Evolutionary conservation across 169 alveolate genomes (phyloP).

Genomic region (Perkinsus olseni): DNA sequence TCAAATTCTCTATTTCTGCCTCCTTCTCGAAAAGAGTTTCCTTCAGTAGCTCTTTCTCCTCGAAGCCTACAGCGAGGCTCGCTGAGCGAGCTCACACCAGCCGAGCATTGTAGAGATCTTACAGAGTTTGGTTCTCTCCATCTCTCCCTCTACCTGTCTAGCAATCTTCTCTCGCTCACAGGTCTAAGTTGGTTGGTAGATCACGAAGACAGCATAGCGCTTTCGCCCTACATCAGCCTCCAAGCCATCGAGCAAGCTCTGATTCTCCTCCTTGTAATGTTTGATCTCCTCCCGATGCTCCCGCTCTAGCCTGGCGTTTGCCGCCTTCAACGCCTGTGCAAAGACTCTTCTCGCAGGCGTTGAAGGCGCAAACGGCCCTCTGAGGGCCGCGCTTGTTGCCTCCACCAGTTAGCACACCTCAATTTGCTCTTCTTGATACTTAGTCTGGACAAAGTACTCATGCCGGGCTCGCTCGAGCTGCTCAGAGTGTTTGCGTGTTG

Average conservation of each 20-base stretch:
- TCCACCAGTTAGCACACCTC: neutral
- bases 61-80: neutral
- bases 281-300: neutral
- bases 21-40: neutral
- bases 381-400: too few relatives aligned
- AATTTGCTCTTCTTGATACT: neutral
- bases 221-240: neutral
- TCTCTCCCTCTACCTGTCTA: neutral
- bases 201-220: neutral
- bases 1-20: neutral
- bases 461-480: neutral
- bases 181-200: neutral
- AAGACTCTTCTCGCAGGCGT: too few relatives aligned
- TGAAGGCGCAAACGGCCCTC: too few relatives aligned
- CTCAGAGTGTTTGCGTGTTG: neutral
- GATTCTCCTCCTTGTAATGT: neutral
- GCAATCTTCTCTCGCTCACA: neutral
- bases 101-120: too few relatives aligned
- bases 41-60: neutral
- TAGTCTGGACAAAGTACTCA: neutral
- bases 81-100: too few relatives aligned
- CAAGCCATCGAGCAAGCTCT: neutral
- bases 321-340: neutral
- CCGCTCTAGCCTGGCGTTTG: neutral
- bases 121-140: neutral